Base-by-base conservation (phyloP, 2,329 filamentous ascomycete genomes). In the Colletotrichum sp. region DNA sequence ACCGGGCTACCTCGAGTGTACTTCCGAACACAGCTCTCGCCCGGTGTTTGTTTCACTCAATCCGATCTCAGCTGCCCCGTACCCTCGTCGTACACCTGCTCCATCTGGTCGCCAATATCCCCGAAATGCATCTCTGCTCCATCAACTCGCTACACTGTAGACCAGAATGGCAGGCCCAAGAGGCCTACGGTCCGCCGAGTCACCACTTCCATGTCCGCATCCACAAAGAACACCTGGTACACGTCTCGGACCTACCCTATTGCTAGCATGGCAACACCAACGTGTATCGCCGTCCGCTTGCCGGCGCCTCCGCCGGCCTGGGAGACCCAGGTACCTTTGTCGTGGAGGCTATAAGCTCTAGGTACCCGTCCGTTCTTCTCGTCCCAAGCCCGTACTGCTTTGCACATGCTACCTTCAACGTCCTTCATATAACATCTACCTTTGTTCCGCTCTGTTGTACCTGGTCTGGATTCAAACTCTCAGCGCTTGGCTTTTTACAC, bases 341-440 rank as follows among this genome's bases (percentile, higher is more conserved):
- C 72, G 36, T 36, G 24, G 60, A 66, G 55, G 34, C 67, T 76
- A 76, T 76, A 75, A 76, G 30, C 34, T 26, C 52, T 71, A 63
- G 71, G 71, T 76, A 76, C 71, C 72, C 75, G 67, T 76, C 75
- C 67, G 66, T 67, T 75, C 71, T 76, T 75, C 55, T 75, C 60
- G 60, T 75, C 64, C 59, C 32, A 26, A 68, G 59, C 73, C 55
- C 64, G 65, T n/a, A 64, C 30, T 36, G 32, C 22, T 44, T 75
- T 73, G 70, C 73, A 73, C 73, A 73, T 73, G 64, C 59, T 75
- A 73, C 73, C 55, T 73, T 60, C 59, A 36, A 48, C 59, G 48
- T 26, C 36, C 39, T 68, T 60, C 70, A 57, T 73, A 75, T 68
- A 75, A 65, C 63, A 44, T 65, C 48, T 28, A 36, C 26, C 59